These are phyloP conservation scores for Aspergillus sp. DNA, from an alignment of 2,329 filamentous ascomycete genomes.

Conservation along the genomic window DNA sequence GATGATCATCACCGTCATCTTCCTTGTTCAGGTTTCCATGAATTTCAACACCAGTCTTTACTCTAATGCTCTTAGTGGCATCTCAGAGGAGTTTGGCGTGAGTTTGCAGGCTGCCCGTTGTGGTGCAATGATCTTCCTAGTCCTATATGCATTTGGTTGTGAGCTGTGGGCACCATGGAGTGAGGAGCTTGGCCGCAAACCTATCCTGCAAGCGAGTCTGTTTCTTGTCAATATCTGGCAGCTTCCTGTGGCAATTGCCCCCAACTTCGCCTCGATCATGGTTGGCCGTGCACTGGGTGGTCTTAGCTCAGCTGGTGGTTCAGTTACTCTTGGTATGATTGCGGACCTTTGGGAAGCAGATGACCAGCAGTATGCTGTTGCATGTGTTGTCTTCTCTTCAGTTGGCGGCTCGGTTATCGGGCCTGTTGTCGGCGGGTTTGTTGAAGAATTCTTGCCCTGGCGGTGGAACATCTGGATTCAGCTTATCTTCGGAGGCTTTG, in stretches of 20 bases:
- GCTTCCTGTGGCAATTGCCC: slow-evolving; percentile 68
- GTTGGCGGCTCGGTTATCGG: slow-evolving; percentile 75
- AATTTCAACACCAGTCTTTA: slow-evolving; percentile 77
- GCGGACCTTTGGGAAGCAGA: slow-evolving; percentile 72
- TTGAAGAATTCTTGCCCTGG: slow-evolving; percentile 67
- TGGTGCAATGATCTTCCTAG: slow-evolving; percentile 75
- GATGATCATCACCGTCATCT: slow-evolving; percentile 71
- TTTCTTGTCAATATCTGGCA: slow-evolving; percentile 78
- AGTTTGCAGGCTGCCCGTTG: slow-evolving; percentile 67
- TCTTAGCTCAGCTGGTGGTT: slow-evolving; percentile 69
- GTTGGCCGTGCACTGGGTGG: slow-evolving; percentile 70
- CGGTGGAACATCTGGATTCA: slow-evolving; percentile 83
- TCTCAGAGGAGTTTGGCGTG: slow-evolving; percentile 66
- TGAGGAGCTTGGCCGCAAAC: slow-evolving; percentile 77
- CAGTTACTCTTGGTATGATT: slow-evolving; percentile 73
- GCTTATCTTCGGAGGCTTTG: slow-evolving; percentile 71
- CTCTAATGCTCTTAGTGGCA: slow-evolving; percentile 66
- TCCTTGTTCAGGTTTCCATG: slow-evolving; percentile 73
- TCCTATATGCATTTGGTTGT: slow-evolving; percentile 81
- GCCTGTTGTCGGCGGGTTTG: slow-evolving; percentile 76
- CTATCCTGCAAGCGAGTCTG: slow-evolving; percentile 70
- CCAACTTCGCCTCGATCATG: slow-evolving; percentile 70
- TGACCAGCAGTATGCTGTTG: slow-evolving; percentile 72
- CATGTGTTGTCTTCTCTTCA: slow-evolving; percentile 75
- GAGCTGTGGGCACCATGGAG: slow-evolving; percentile 88